Base-by-base conservation (phyloP, 108 stramenopile species). In the Fragilaria crotonensis region DNA sequence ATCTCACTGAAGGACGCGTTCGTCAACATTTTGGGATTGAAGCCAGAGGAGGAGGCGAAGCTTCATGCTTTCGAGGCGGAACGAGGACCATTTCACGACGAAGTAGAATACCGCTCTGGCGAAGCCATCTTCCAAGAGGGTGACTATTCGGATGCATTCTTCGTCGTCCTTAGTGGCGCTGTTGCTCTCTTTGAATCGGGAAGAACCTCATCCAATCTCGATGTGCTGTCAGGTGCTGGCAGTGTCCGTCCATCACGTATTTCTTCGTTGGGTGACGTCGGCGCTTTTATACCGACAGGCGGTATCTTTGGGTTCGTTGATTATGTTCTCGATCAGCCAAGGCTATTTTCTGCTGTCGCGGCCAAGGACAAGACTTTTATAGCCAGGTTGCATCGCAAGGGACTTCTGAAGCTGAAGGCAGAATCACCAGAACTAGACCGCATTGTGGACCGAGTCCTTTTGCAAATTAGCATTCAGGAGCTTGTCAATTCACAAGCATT, bases 281-380 rank as follows among this genome's bases (percentile, higher is more conserved):
- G 21, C 5, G 48, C 33, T 4, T 30, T 72, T 21, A 72, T 62
- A 44, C 75, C 75, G 17, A 66, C 73, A 5, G 86, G 86, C 9
- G 72, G 73, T 18, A 63, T 94, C 3, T 84, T 94, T 71, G 93
- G 92, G 19, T 94, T 76, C 57, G 78, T 84, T 25, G 93, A 94
- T 56, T 90, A 83, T 51, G 64, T 87, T 46, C 63, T 94, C 20
- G 66, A 81, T 20, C 57, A 79, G 3, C 85, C 76, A 11, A 70
- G 89, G 26, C 63, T 63, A 5, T 89, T 87, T 69, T 54, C 63
- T 11, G 79, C 72, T 0, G 77, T 88, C 31, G 82, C 81, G 22
- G 70, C 80, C 20, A 58, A 60, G 27, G 80, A 84, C 41, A 62
- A 72, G 4, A 77, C 89, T 1, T 66, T 73, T 45, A 66, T 90